Base-by-base conservation (phyloP, 352 stramenopile species). In the Aphanomyces invadans region DNA sequence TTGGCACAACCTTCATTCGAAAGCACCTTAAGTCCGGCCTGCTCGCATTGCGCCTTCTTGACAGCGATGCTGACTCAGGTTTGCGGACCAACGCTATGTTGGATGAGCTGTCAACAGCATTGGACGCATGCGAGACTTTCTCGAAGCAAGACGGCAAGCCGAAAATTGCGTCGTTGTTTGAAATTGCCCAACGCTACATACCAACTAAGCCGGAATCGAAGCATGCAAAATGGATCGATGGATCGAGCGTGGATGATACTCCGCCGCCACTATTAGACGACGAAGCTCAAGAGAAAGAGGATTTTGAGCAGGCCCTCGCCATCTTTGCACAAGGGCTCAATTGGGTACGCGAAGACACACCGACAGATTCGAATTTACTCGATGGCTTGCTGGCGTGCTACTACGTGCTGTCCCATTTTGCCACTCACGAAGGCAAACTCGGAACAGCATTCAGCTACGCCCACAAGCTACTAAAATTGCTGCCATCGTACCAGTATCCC, bases 221-320 rank as follows among this genome's bases (percentile, higher is more conserved):
- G 12, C 19, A n/a, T 32, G 21, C 49, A n/a, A 10, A 32, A 17
- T 57, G 15, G 7, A 33, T 36, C 19, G 49, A 21, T 32, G 29
- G 4, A 7, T 23, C 1, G 0, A 5, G 4, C 5, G n/a, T 3
- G 7, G 36, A 42, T 21, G 3, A 21, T 3, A 7, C 1, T 2
- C 42, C 60, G 23, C 60, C 60, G 23, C 60, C 60, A 10, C 48
- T 67, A 15, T 26, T 67, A 0, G 60, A 67, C 45, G 60, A 67
- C 32, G 60, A 67, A 38, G 60, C 60, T 21, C 60, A 67, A 44
- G 38, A 67, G 38, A 67, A 67, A 28, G 60, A 67, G 44, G 60
- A 67, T 28, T 59, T 67, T 44, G 60, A 67, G 38, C 42, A 45
- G 4, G 60, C 60, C 4, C 45, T 59, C 4, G 23, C 31, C n/a